A percentile compares a stretch with the other conserved stretches of the same genome.
Conservation (phyloP, 2,329 filamentous ascomycete genomes). For the Pezicula radicicola region DNA sequence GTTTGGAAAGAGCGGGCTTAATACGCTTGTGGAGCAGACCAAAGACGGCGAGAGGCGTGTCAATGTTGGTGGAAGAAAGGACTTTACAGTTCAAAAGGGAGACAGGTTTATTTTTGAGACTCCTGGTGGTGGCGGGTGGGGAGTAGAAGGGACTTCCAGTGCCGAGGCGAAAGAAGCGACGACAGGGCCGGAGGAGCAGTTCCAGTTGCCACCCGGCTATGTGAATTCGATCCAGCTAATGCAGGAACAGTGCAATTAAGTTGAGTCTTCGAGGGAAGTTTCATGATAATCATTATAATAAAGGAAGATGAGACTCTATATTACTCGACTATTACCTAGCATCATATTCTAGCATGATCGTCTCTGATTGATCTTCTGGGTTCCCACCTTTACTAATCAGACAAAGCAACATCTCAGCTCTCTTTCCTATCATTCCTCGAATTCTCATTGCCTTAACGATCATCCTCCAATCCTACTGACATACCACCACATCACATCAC, state of each 20-base stretch:
- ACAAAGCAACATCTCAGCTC: too few species aligned
- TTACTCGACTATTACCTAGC: too few species aligned
- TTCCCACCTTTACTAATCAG: too few species aligned
- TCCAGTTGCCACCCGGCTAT: not conserved
- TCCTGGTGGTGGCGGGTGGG: slow-evolving; percentile 22
- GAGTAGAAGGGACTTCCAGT: not conserved
- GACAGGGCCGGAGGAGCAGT: slow-evolving; percentile 1
- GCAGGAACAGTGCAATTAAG: slow-evolving; percentile 7
- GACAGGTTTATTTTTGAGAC: slow-evolving; percentile 20
- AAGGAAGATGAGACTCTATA: too few species aligned
- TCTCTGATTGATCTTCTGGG: too few species aligned
- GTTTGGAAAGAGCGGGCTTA: slow-evolving; percentile 72
- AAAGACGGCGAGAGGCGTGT: slow-evolving; percentile 17
- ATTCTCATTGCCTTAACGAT: too few species aligned
- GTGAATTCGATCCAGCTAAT: slow-evolving; percentile 1
- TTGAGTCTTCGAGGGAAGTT: too few species aligned
- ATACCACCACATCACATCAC: too few species aligned
- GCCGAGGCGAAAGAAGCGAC: not conserved
- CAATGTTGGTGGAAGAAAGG: slow-evolving; percentile 19
- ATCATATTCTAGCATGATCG: too few species aligned
- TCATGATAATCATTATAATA: too few species aligned
- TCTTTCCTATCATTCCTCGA: too few species aligned
- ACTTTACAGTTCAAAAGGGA: slow-evolving; percentile 13
- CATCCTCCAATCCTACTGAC: too few species aligned
- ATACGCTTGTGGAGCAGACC: slow-evolving; percentile 69